These are phyloP conservation scores for Hsuehochloa calcarea DNA, from an alignment of 176 grass and related monocot genomes.

Conservation along the genomic window DNA sequence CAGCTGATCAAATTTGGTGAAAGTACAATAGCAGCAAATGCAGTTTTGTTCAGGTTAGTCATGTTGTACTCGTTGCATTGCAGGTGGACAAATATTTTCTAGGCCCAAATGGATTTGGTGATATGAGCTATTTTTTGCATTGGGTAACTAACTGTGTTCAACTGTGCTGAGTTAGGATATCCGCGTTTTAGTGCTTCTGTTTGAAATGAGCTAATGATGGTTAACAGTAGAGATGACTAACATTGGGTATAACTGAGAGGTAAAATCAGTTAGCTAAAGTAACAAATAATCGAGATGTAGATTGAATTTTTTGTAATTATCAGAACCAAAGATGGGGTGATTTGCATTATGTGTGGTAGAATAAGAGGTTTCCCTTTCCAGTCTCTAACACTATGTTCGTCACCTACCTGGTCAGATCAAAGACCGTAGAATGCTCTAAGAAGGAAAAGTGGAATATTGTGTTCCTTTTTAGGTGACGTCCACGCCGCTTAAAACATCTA, in stretches of 20 bases:
- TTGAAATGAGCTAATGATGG: background rate
- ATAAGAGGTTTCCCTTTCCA: background rate
- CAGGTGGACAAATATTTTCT: background rate
- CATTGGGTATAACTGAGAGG: background rate
- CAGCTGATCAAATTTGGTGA: background rate
- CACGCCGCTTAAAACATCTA: background rate
- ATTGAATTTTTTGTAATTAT: background rate
- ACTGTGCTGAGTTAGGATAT: background rate
- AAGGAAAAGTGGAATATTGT: constrained; percentile 25
- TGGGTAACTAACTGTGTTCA: background rate
- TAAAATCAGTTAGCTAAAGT: background rate
- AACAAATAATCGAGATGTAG: background rate
- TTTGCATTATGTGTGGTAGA: background rate
- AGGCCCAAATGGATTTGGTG: background rate
- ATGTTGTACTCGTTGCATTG: background rate
- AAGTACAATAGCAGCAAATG: background rate
- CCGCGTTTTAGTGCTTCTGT: background rate
- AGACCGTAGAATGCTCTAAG: background rate
- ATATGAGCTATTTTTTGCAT: background rate
- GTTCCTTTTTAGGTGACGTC: background rate
- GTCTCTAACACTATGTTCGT: constrained; percentile 4
- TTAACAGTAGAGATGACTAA: background rate
- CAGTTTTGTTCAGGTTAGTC: background rate
- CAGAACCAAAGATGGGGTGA: background rate
- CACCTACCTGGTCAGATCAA: constrained; percentile 25